phyloP scores from a whole-genome alignment of 768 basidiomycete species.

The Neoboletus brunneissimus region DNA sequence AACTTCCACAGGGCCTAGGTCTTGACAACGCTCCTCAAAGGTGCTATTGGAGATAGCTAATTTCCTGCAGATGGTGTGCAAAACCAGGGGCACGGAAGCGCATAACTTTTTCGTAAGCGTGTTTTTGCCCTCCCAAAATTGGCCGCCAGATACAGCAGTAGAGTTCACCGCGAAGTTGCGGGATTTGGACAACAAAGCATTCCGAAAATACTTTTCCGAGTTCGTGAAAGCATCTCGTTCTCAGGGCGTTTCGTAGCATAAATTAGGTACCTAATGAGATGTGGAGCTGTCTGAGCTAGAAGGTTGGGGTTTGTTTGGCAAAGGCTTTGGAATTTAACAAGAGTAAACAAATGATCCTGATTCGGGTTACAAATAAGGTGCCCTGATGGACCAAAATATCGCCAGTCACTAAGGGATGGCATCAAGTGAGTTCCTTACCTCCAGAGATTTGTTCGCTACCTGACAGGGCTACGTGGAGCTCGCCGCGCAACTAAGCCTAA shows the following conservation, averaged over 20 bases:
- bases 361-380: conserved; percentile 2
- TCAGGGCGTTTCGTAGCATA: conserved; percentile 46
- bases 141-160: conserved; percentile 72
- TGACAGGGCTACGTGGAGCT: conserved; percentile 20
- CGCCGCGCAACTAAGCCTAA: conserved; percentile 37
- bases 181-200: conserved; percentile 69
- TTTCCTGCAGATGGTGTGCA: conserved; percentile 75
- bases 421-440: conserved; percentile 24
- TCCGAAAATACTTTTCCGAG: conserved; percentile 86
- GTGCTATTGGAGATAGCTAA: conserved; percentile 87
- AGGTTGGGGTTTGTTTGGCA: conserved; percentile 26
- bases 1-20: not conserved
- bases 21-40: conserved; percentile 38
- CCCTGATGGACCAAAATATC: conserved; percentile 16
- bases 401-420: conserved; percentile 24
- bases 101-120: conserved; percentile 73
- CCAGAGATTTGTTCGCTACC: not conserved
- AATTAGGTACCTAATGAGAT: conserved; percentile 3
- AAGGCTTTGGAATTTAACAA: conserved; percentile 34
- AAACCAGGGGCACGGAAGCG: conserved; percentile 77
- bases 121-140: conserved; percentile 86
- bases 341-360: conserved; percentile 27
- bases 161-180: conserved; percentile 78
- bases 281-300: not conserved
- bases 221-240: conserved; percentile 73